Evolutionary conservation across 2,329 filamentous ascomycete genomes (phyloP), one percentile per base, ranked within the genome.

Genomic region (Chrysoporthe deuterocubensis): DNA sequence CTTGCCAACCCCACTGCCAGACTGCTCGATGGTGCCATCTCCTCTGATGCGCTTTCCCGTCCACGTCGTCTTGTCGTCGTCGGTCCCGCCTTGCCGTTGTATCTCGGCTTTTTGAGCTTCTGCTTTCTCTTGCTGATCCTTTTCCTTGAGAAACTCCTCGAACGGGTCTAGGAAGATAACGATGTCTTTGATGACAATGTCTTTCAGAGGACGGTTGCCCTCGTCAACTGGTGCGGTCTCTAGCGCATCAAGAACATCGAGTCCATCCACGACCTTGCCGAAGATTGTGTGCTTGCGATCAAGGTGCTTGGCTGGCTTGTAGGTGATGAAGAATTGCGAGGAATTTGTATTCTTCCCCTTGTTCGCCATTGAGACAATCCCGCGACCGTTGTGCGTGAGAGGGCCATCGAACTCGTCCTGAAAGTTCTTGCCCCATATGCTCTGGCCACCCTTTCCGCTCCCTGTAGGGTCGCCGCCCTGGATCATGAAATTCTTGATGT

Each of bases 281-380:
- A 99, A 99, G 52, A 99, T 92, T n/a, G 96, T 98, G 79, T 99
- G 96, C 76, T 99, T 99, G 69, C 90, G 87, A 78, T 99, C 93
- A 0, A 99, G 86, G 80, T 99, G 96, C 71, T 91, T 90, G 0
- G 90, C 88, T 0, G 92, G 84, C 62, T 93, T 90, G 78, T 99
- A 99, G 0, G 91, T 92, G 76, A 99, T 92, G 83, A 98, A 99
- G 77, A 90, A 99, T 79, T 99, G 96, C 73, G 89, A 93, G 9
- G 92, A 96, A 80, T 99, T 99, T 32, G 95, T 98, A 76, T 97
- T 95, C 76, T 97, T 97, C 68, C 96, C 96, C 77, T 99, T 99
- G 80, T 99, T 99, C 52, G 96, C 96, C 96, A 99, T 99, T 72
- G 91, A 94, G 37, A 96, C 76, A 0, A 94, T 87, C 14, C 96